phyloP scores from a whole-genome alignment of 305 asterid genomes.

The Plantago coronopus region DNA sequence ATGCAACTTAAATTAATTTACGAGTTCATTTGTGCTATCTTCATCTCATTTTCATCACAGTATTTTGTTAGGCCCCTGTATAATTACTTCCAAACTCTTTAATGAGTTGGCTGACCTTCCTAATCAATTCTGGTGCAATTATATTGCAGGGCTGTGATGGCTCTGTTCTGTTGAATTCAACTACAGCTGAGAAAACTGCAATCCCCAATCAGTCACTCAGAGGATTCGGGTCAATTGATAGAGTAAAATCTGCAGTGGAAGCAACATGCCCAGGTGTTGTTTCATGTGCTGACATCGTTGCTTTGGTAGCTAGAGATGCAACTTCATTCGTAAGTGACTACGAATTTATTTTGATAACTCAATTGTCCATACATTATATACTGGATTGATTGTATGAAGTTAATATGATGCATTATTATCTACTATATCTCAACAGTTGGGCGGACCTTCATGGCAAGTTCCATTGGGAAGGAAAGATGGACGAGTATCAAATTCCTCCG shows the following conservation, averaged over 20 bases:
- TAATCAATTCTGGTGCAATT: background rate
- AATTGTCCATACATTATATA: too few relatives aligned
- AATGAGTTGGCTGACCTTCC: background rate
- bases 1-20: background rate
- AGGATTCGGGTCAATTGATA: slow-evolving; percentile 50
- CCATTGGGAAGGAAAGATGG: slow-evolving; percentile 72
- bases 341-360: background rate
- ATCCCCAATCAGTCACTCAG: slow-evolving; percentile 42
- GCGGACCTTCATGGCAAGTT: slow-evolving; percentile 52
- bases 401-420: too few relatives aligned
- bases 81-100: background rate
- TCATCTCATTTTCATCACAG: too few relatives aligned
- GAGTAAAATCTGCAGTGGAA: slow-evolving; percentile 51
- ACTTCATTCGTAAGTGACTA: slow-evolving; percentile 26
- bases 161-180: slow-evolving; percentile 49
- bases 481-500: slow-evolving; percentile 35
- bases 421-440: slow-evolving; percentile 23
- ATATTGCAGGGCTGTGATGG: slow-evolving; percentile 59
- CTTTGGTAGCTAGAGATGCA: slow-evolving; percentile 56
- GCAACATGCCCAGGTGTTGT: slow-evolving; percentile 49
- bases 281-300: slow-evolving; percentile 59
- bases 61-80: too few relatives aligned
- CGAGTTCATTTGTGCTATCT: background rate
- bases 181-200: slow-evolving; percentile 52
- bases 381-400: too few relatives aligned